These are phyloP conservation scores for Hamigera avellanea DNA, from an alignment of 495 filamentous ascomycete genomes.

Conservation along the genomic window DNA sequence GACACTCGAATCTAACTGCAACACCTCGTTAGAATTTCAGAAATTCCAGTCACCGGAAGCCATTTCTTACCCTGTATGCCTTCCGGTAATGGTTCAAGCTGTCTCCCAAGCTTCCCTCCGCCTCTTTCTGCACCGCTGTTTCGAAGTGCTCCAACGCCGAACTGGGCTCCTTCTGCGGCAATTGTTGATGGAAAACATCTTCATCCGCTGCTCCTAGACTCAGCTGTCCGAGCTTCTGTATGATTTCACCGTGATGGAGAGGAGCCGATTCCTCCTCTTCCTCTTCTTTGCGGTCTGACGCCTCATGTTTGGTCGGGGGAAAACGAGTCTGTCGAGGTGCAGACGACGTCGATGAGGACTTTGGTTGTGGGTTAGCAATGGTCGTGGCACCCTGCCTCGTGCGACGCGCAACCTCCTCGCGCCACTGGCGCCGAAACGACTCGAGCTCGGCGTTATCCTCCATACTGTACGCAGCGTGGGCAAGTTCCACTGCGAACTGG, in stretches of 20 bases:
- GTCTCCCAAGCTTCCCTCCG: constrained; percentile 74
- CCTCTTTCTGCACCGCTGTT: constrained; percentile 78
- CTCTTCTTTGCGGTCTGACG: constrained; percentile 24
- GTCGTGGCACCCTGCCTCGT: constrained; percentile 15
- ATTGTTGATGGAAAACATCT: constrained; percentile 17
- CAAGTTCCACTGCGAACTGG: too few species aligned
- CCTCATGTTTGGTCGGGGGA: constrained; percentile 24
- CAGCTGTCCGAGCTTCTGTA: constrained; percentile 26
- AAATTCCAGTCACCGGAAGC: constrained; percentile 2
- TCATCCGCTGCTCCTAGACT: constrained; percentile 18
- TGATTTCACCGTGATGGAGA: constrained; percentile 28
- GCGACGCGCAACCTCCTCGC: constrained; percentile 61
- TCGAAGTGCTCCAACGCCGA: constrained; percentile 92
- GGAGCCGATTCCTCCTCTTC: constrained; percentile 29
- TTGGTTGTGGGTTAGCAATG: constrained; percentile 10
- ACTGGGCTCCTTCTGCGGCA: constrained; percentile 39
- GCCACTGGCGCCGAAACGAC: constrained; percentile 71
- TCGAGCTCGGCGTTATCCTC: constrained; percentile 63
- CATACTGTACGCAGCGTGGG: constrained; percentile 28
- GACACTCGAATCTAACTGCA: constrained; percentile 67
- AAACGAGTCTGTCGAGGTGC: constrained; percentile 14
- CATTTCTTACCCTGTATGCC: constrained; percentile 61
- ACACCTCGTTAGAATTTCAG: constrained; percentile 7
- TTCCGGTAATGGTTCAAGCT: constrained; percentile 82
- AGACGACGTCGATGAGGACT: constrained; percentile 13